A percentile compares a stretch with the other conserved stretches of the same genome.
Evolutionary conservation across 768 basidiomycete genomes (phyloP).

Genomic region (Auriscalpium orientale): DNA sequence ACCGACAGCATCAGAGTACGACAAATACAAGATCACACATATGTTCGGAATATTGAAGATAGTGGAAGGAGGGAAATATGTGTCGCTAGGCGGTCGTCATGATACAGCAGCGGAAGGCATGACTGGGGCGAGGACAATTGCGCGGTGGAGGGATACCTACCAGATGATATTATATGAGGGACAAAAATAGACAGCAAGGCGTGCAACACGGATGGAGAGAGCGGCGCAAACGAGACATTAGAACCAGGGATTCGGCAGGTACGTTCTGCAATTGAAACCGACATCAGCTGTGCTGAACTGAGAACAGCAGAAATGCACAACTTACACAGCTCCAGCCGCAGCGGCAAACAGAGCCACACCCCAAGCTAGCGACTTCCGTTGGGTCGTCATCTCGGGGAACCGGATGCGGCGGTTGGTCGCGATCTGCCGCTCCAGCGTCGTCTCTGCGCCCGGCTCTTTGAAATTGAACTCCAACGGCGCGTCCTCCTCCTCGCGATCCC

Average conservation of each 20-base stretch:
- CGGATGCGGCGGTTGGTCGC: constrained; percentile 59
- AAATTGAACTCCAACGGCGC: constrained; percentile 51
- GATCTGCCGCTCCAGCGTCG: constrained; percentile 48
- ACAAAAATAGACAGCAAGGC: not conserved
- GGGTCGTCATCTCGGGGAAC: constrained; percentile 47
- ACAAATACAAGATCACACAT: no score
- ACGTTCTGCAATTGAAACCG: constrained; percentile 32
- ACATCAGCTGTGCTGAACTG: not conserved
- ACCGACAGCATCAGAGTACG: no score
- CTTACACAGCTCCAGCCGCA: constrained; percentile 75
- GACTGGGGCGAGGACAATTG: not conserved
- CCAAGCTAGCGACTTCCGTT: constrained; percentile 74
- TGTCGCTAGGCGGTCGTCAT: constrained; percentile 16
- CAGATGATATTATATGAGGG: not conserved
- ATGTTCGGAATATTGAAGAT: not conserved
- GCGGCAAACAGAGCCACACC: constrained; percentile 79
- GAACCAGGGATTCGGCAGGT: constrained; percentile 52
- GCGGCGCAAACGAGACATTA: constrained; percentile 25
- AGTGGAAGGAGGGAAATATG: constrained; percentile 12
- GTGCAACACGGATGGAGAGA: not conserved
- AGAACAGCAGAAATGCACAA: constrained; percentile 16
- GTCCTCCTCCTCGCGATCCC: constrained; percentile 49
- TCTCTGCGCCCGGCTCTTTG: constrained; percentile 47
- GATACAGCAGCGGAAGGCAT: constrained; percentile 3
- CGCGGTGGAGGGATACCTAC: not conserved